Percentiles rank a stretch among this genome's conserved stretches.
Conservation (phyloP, 768 basidiomycete genomes). For the Rhodotorula paludigena region DNA sequence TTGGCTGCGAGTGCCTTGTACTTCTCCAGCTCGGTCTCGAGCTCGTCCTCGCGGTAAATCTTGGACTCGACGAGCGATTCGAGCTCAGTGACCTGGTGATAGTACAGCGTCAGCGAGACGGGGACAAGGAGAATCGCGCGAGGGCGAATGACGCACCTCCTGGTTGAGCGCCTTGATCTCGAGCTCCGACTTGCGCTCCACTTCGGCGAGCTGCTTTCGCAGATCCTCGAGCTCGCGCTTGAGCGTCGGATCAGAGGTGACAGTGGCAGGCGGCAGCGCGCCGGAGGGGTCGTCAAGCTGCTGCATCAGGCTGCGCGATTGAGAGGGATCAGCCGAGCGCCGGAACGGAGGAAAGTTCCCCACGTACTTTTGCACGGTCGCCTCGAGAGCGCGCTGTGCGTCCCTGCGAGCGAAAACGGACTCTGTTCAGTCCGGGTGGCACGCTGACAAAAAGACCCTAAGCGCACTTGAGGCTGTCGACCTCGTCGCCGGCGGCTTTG, state of each 20-base stretch:
- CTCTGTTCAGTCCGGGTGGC: too few species aligned
- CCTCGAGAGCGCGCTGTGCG: conserved; percentile 73
- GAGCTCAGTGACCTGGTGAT: conserved; percentile 80
- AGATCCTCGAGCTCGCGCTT: conserved; percentile 52
- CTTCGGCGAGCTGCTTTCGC: conserved; percentile 34
- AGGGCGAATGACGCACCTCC: conserved; percentile 51
- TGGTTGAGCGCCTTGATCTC: conserved; percentile 65
- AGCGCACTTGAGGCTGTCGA: background rate
- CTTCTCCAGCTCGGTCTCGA: conserved; percentile 75
- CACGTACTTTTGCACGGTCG: conserved; percentile 59
- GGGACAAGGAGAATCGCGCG: background rate
- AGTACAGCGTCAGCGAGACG: conserved; percentile 49
- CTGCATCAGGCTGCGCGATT: conserved; percentile 26
- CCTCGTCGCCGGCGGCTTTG: conserved; percentile 68
- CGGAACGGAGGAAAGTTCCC: conserved; percentile 46
- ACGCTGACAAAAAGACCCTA: background rate
- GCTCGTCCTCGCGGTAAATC: conserved; percentile 89
- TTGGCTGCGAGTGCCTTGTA: conserved; percentile 55
- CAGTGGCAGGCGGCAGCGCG: conserved; percentile 48
- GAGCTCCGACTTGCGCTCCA: conserved; percentile 51
- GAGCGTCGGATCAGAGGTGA: conserved; percentile 43
- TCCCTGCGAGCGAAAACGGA: too few species aligned
- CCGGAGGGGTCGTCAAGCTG: conserved; percentile 8
- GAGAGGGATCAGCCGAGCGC: background rate
- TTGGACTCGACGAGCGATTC: conserved; percentile 91